Evolutionary conservation across 345 rosid species (phyloP), one percentile per base, ranked within the genome.

Genomic region (Sapria himalayana): DNA sequence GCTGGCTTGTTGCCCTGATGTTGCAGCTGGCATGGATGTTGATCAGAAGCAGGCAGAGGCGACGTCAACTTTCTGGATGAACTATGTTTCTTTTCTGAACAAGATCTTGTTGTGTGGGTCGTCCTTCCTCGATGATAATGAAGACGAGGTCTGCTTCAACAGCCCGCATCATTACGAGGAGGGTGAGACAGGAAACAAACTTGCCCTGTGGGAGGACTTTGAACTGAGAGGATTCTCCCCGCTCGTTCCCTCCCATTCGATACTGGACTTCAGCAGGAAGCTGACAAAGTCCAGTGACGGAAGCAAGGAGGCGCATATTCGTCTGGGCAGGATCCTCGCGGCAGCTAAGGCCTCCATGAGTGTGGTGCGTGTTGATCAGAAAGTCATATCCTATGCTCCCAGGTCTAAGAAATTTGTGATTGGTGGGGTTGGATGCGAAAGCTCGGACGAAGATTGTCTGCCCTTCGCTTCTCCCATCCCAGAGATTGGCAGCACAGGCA

Each of bases 191-290:
- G 86, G 67, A 63, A 79, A 89, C 55, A 59, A 77, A 11, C 70
- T 73, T 61, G 98, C 98, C 20, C 60, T 89, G 52, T 82, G 74
- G 75, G 98, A 89, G 65, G 98, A 89, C 67, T 60, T 63, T 54
- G 98, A 89, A 59, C 61, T 89, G 54, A 71, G 91, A 63, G 95
- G 98, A 40, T 89, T 82, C 66, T 45, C 64, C 49, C 95, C 95
- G 7, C 67, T 89, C 57, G 66, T 67, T 51, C 91, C 93, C 41
- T 93, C 93, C 25, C 95, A 89, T 17, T 55, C 71, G 35, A 79
- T 89, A 52, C 71, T 89, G 45, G 81, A 89, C 43, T 82, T 89
- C 54, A 74, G 94, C 20, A 73, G 84, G 57, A 82, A 79, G 45
- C 67, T 52, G 42, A 47, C 76, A 13, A 70, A 72, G 56, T 74